These are phyloP conservation scores for Hamamelis virginiana DNA, from an alignment of 164 flowering plant species.

Conservation along the genomic window DNA sequence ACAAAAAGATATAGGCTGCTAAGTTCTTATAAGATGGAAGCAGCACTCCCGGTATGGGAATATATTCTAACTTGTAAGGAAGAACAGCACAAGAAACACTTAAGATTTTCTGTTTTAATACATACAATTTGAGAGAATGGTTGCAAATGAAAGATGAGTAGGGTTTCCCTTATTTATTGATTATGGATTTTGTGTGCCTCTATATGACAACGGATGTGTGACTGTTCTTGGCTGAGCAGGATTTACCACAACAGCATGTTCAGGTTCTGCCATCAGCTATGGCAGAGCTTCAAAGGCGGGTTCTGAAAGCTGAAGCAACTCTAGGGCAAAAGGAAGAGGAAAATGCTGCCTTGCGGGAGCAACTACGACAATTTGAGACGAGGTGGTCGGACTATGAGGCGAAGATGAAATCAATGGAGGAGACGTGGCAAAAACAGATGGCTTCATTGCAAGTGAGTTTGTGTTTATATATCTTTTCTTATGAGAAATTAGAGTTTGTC, in stretches of 20 bases:
- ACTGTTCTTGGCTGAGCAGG: slow-evolving; percentile 32
- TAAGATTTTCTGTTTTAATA: too few relatives aligned
- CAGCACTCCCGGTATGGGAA: too few relatives aligned
- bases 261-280: slow-evolving; percentile 34
- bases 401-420: slow-evolving; percentile 86
- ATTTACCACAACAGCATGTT: slow-evolving; percentile 35
- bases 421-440: slow-evolving; percentile 83
- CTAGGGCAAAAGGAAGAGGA: slow-evolving; percentile 70
- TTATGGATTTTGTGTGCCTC: background rate
- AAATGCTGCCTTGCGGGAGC: slow-evolving; percentile 57
- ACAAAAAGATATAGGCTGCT: too few relatives aligned
- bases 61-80: too few relatives aligned
- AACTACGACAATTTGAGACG: slow-evolving; percentile 50
- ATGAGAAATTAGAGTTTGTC: too few relatives aligned
- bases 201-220: background rate
- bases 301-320: slow-evolving; percentile 63
- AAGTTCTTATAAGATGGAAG: too few relatives aligned
- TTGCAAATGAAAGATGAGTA: too few relatives aligned
- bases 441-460: slow-evolving; percentile 69
- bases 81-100: too few relatives aligned
- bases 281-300: slow-evolving; percentile 59
- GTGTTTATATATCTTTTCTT: background rate
- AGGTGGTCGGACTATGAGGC: slow-evolving; percentile 78
- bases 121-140: too few relatives aligned
- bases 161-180: background rate